Evolutionary conservation across 2,329 filamentous ascomycete species (phyloP), one percentile per base, ranked within the genome.

Genomic region (Penicillium paneum): DNA sequence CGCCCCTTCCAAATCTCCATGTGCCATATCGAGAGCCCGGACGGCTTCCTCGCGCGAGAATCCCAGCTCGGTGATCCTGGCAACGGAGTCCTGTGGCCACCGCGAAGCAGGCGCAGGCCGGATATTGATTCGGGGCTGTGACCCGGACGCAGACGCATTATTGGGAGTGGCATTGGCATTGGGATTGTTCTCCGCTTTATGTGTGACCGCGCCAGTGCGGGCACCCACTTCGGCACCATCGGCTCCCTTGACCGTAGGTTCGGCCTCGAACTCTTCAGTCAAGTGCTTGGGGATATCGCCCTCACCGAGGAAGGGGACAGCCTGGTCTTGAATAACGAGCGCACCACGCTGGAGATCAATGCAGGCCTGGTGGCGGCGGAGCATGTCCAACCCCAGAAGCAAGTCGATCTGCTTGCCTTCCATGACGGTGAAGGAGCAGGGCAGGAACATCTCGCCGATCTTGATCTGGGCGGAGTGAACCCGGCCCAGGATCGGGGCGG

Each of bases 381-480:
- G 81, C 90, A 99, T 99, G 73, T 99, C 94, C 39, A 99, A 78
- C 3, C 94, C 94, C 12, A 99, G 83, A 2, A 99, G 82, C 17
- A 99, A 80, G 71, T 97, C 94, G 24, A 99, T 94, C 49, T 91
- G 86, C 75, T 97, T 99, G 61, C 94, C 94, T 76, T 99, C 94
- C 94, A 99, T 99, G 68, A 99, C 94, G 3, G 94, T 99, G 73
- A 99, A 99, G 56, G 91, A 94, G 76, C 92, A 97, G 3, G 93
- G 88, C 64, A 99, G 80, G 70, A 91, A 91, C 58, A 93, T 83
- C 39, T 83, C 85, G 49, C 93, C 94, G 63, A 99, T 94, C 74
- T 90, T 93, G 74, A 99, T 95, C 73, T 93, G 91, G 10, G 94
- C 94, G 21, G 90, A 91, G 73, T 99, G 94, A 3, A 99, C 94